Conservation (phyloP, 2,329 filamentous ascomycete species). For the Exophiala aquamarina region DNA sequence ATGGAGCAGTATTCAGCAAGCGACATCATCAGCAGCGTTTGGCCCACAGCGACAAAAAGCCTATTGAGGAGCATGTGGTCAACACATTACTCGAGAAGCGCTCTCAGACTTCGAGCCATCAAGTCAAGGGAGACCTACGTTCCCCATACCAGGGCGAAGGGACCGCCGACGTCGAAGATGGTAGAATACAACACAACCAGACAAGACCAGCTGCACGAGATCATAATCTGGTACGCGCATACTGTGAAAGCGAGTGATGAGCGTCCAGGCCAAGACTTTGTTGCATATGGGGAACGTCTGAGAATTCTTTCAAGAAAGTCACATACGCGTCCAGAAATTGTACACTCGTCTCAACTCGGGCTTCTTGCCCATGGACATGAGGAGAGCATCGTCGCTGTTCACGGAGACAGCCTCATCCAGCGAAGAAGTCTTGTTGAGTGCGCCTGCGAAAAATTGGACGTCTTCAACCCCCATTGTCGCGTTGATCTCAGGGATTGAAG, state of each 20-base stretch:
- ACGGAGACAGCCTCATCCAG: constrained; percentile 17
- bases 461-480: constrained; percentile 15
- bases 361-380: constrained; percentile 25
- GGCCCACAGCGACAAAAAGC: constrained; percentile 21
- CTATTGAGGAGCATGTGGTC: background rate
- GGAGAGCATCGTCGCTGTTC: constrained; percentile 21
- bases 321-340: constrained; percentile 24
- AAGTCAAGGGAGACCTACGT: constrained; percentile 13
- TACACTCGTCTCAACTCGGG: constrained; percentile 22
- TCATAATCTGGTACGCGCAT: constrained; percentile 24
- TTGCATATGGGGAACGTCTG: background rate
- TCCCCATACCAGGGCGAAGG: constrained; percentile 19
- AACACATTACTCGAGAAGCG: background rate
- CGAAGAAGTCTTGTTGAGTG: constrained; percentile 9
- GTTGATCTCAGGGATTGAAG: background rate
- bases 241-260: constrained; percentile 8
- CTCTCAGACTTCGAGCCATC: background rate
- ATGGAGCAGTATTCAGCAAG: constrained; percentile 21
- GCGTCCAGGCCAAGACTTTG: background rate
- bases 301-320: too few species aligned
- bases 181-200: constrained; percentile 24
- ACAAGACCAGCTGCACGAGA: constrained; percentile 24
- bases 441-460: constrained; percentile 7
- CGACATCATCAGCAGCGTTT: constrained; percentile 22
- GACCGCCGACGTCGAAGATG: constrained; percentile 24